Base-by-base conservation (phyloP, 495 filamentous ascomycete genomes). In the Emericellopsis terricola region DNA sequence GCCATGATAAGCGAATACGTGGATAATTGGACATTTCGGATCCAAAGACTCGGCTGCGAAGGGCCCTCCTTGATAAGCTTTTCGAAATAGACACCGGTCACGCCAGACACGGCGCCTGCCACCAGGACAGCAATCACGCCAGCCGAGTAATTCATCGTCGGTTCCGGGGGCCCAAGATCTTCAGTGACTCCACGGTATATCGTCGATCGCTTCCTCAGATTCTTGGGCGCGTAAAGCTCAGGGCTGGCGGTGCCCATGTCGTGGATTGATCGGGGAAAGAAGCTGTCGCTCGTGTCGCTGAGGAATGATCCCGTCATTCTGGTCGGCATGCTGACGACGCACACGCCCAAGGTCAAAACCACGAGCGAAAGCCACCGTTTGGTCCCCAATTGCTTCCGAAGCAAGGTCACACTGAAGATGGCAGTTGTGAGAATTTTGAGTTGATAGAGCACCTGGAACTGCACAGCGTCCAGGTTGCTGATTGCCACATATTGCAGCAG, bases 101-200 rank as follows among this genome's bases (percentile, higher is more conserved):
- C 52, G 2, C 85, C 81, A 1, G 85, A 93, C 8, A 86, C 68
- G 10, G 71, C 57, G 37, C 80, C 81, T 15, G 84, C 76, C 4
- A 76, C 61, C 34, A 86, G 51, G 2, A 86, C 85, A 0, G 87
- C 74, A 1, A 71, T 51, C 8, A 96, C 47, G n/a, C 89, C 89
- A 35, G 91, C 56, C 1, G 69, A 64, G 32, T 72, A 66, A 53
- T 84, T 83, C 68, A 91, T 70, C 26, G 64, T 54, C 7, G 76
- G 78, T 13, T 37, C 27, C 14, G 15, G 18, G 19, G 15, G 65
- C 28, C 66, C 62, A 26, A 78, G 64, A 46, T 94, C 87, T 39
- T 89, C 77, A 41, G 83, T 64, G 34, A 94, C 94, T 15, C 89
- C 87, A 52, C 94, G 78, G 46, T 94, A 94, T 1, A 84, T 91